Conservation (phyloP, 768 basidiomycete genomes). For the Bullera alba region DNA sequence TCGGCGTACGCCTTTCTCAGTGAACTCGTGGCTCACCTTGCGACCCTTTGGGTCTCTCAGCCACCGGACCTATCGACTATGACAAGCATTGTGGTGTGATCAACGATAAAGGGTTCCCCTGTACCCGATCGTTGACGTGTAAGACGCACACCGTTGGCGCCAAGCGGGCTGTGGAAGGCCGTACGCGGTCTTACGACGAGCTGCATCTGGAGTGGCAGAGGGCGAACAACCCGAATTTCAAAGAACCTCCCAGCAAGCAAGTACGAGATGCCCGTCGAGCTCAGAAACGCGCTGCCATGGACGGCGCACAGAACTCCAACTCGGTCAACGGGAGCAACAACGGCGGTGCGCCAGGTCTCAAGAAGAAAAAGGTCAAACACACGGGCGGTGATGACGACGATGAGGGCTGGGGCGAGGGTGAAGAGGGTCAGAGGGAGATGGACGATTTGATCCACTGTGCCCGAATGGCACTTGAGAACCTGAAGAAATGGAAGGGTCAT, state of each 20-base stretch:
- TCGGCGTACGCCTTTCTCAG: neutral
- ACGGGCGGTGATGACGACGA: conserved; percentile 1
- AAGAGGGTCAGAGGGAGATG: conserved; percentile 26
- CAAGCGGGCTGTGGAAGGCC: conserved; percentile 83
- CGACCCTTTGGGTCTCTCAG: conserved; percentile 9
- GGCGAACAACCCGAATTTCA: conserved; percentile 40
- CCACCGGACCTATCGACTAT: conserved; percentile 65
- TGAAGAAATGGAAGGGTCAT: neutral
- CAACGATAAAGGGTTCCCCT: conserved; percentile 86
- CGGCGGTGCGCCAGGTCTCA: neutral
- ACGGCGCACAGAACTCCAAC: neutral
- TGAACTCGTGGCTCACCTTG: neutral
- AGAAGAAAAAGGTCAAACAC: conserved; percentile 6
- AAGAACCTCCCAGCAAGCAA: conserved; percentile 20
- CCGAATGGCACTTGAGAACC: conserved; percentile 16
- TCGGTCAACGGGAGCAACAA: neutral
- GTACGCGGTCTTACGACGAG: conserved; percentile 74
- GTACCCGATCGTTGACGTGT: conserved; percentile 91
- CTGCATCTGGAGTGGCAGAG: conserved; percentile 75
- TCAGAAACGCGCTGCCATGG: conserved; percentile 1
- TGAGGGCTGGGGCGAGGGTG: conserved; percentile 18
- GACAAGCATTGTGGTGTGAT: conserved; percentile 95
- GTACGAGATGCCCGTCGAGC: neutral
- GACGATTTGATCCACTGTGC: conserved; percentile 28
- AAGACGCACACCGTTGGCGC: conserved; percentile 97